Base-by-base conservation (phyloP, 2,329 filamentous ascomycete species). In the Bipolaris cookei region DNA sequence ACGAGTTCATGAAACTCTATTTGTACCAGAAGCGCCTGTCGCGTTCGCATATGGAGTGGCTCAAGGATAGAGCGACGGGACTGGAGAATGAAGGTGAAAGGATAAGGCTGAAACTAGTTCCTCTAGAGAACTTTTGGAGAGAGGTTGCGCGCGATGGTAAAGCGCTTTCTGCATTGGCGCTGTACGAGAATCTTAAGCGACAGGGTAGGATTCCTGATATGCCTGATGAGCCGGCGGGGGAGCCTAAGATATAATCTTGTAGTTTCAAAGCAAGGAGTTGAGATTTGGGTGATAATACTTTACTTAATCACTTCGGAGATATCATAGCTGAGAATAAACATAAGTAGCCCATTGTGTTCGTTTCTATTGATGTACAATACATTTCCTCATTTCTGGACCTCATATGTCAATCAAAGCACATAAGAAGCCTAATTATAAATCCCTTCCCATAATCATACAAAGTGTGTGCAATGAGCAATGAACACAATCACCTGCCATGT, bases 1-100 rank as follows among this genome's bases (percentile, higher is more conserved):
- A 87, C 66, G 84, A 87, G 59, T 86, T 84, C 62, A 82, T 86
- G 23, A 82, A 83, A 0, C 65, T 86, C 5, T 84, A 86, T 57
- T 64, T 86, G 30, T 83, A 80, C 59, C 80, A 85, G 66, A 86
- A 85, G 65, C 70, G 80, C 3, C 76, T 87, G 56, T 71, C 79
- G 1, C 71, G 79, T 32, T 65, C 70, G 4, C 76, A 84, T 30
- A 79, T 87, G 61, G 75, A 82, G 34, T 76, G 76, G 35, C 74
- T 84, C 61, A 78, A 81, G 60, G 83, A 82, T 4, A 82, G 80
- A 51, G 68, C 85, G 62, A 86, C 84, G 0, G 85, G 85, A 0
- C 54, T 86, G 58, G 75, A 82, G 34, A 77, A 83, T 3, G 77
- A 85, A 49, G 83, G 83, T 2, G 85, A 87, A 71, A 86, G 83